Evolutionary conservation across 768 basidiomycete species (phyloP).

Genomic region (Mycena pura): DNA sequence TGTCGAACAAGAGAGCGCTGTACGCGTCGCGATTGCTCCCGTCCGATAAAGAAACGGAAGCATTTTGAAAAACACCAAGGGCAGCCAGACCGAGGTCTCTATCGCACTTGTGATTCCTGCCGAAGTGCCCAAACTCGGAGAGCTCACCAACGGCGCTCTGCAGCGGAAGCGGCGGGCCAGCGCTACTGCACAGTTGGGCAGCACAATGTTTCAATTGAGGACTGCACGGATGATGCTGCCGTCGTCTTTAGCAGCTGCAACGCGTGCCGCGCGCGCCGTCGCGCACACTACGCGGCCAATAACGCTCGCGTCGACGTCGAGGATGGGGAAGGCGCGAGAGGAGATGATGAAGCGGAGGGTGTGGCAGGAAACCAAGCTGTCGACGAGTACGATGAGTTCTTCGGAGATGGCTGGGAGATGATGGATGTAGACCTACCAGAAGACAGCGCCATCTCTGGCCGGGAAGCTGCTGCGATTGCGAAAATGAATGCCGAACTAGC

Average conservation of each 20-base stretch:
- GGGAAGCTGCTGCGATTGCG: not conserved
- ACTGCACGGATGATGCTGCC: not conserved
- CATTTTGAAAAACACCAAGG: not conserved
- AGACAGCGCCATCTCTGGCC: not conserved
- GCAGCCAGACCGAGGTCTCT: too few relatives aligned
- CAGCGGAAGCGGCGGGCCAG: not conserved
- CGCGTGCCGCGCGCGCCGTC: not conserved
- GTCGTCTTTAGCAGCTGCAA: not conserved
- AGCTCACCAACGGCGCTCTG: too few relatives aligned
- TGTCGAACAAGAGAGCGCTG: not conserved
- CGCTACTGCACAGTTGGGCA: not conserved
- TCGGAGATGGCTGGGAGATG: not conserved
- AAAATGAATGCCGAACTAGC: not conserved
- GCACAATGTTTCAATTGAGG: not conserved
- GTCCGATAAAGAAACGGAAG: not conserved
- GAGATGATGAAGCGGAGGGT: not conserved
- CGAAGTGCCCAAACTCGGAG: not conserved
- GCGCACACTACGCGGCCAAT: too few relatives aligned
- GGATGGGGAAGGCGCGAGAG: not conserved
- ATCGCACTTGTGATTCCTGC: too few relatives aligned
- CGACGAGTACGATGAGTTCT: not conserved
- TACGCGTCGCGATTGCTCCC: not conserved
- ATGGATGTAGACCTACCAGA: not conserved
- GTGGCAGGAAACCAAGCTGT: not conserved
- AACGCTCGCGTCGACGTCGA: not conserved